These are phyloP conservation scores for Globisporangium heterothallicum DNA, from an alignment of 352 stramenopile genomes.

Conservation along the genomic window DNA sequence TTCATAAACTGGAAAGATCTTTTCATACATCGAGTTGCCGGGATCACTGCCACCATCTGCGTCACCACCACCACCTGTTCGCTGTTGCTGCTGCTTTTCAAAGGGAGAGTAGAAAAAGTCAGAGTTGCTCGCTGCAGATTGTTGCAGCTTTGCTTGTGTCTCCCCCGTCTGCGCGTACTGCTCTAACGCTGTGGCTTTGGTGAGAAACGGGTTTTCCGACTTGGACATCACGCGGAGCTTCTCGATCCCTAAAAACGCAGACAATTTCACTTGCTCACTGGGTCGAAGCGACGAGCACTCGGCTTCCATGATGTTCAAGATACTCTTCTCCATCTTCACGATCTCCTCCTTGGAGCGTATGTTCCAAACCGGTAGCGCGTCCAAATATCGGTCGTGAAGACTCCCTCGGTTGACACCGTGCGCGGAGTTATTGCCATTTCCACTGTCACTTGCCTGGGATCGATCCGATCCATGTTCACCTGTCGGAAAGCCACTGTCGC, in stretches of 20 bases:
- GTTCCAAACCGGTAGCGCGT: constrained; percentile 38
- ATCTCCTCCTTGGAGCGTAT: constrained; percentile 54
- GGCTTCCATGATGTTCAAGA: constrained; percentile 47
- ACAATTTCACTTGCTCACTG: constrained; percentile 46
- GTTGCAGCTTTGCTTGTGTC: not conserved
- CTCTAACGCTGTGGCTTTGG: constrained; percentile 23
- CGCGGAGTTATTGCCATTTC: not conserved
- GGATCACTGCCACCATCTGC: constrained; percentile 14
- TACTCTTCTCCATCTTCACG: constrained; percentile 39
- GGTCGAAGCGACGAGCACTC: constrained; percentile 49
- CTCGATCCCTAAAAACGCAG: constrained; percentile 56
- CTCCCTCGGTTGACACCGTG: not conserved
- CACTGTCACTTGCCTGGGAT: not conserved
- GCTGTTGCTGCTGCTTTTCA: constrained; percentile 36
- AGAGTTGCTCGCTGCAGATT: constrained; percentile 14
- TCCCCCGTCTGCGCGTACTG: constrained; percentile 21
- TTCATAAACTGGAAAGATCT: constrained; percentile 48
- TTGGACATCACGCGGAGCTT: constrained; percentile 31
- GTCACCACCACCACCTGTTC: constrained; percentile 10
- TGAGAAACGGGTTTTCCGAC: constrained; percentile 34
- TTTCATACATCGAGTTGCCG: constrained; percentile 23
- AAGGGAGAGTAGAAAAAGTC: constrained; percentile 65
- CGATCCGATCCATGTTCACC: constrained; percentile 2
- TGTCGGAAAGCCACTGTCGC: not conserved
- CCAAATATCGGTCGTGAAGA: constrained; percentile 1